These are phyloP conservation scores for Martensiomyces pterosporus DNA, from an alignment of 192 early-diverging fungal genomes.

Conservation along the genomic window DNA sequence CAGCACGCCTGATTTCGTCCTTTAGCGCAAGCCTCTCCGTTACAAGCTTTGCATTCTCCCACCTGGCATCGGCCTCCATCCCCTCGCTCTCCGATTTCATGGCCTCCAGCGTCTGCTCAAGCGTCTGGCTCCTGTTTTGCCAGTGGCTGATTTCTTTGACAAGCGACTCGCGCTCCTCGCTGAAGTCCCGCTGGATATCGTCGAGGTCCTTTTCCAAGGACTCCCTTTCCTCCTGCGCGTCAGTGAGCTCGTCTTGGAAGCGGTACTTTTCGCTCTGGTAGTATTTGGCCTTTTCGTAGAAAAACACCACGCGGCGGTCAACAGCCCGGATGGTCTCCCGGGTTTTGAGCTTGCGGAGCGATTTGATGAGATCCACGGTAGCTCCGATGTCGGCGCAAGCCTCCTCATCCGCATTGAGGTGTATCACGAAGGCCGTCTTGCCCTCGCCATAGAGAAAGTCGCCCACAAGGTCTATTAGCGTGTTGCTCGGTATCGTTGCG, in stretches of 20 bases:
- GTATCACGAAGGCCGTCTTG: constrained; percentile 46
- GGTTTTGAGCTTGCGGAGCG: constrained; percentile 38
- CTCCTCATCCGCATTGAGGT: constrained; percentile 27
- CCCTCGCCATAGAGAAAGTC: constrained; percentile 44
- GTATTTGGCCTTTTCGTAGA: constrained; percentile 51
- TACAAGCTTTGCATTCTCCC: constrained; percentile 39
- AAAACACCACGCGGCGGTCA: constrained; percentile 46
- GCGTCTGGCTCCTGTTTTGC: constrained; percentile 31
- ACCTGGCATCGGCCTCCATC: constrained; percentile 37
- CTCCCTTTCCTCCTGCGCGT: constrained; percentile 33
- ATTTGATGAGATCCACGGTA: constrained; percentile 21
- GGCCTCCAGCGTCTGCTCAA: constrained; percentile 25
- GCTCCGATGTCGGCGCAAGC: constrained; percentile 11
- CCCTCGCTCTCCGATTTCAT: constrained; percentile 25
- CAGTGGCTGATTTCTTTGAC: constrained; percentile 42
- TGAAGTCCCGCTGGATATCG: constrained; percentile 45
- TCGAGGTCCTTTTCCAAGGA: constrained; percentile 44
- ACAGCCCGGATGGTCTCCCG: constrained; percentile 30
- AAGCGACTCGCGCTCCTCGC: constrained; percentile 43
- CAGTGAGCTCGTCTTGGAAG: constrained; percentile 38
- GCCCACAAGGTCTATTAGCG: constrained; percentile 25
- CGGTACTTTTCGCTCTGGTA: constrained; percentile 51
- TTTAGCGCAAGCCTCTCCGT: constrained; percentile 44
- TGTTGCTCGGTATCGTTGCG: constrained; percentile 23
- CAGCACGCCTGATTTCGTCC: constrained; percentile 44